phyloP scores from a whole-genome alignment of 2,329 filamentous ascomycete species.

The Arthrocladium fulminans region DNA sequence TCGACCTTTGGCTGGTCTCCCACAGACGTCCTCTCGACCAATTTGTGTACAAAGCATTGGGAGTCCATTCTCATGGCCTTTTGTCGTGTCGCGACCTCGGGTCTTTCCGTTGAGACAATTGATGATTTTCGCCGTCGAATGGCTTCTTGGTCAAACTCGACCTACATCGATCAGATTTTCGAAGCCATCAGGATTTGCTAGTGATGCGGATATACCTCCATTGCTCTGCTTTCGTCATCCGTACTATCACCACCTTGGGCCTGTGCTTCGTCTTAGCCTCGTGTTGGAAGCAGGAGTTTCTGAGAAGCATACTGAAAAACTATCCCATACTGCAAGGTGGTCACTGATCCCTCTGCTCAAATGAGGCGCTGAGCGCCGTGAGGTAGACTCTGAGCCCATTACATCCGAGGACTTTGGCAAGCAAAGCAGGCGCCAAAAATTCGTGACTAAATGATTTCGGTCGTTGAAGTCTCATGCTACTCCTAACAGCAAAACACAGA shows the following conservation, averaged over 20 bases:
- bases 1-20: conserved; percentile 18
- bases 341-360: conserved; percentile 19
- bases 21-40: conserved; percentile 39
- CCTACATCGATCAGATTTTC: conserved; percentile 31
- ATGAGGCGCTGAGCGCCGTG: conserved; percentile 11
- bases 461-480: too few relatives aligned
- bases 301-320: not conserved
- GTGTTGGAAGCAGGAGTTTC: not conserved
- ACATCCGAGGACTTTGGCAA: too few relatives aligned
- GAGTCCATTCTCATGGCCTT: conserved; percentile 38
- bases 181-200: not conserved
- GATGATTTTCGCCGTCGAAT: conserved; percentile 53
- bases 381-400: not conserved
- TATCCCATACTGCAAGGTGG: conserved; percentile 5
- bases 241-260: conserved; percentile 27
- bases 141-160: conserved; percentile 47
- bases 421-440: too few relatives aligned
- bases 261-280: conserved; percentile 15
- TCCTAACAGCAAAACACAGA: too few relatives aligned
- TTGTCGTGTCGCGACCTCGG: conserved; percentile 8
- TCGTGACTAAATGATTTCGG: too few relatives aligned
- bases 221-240: conserved; percentile 25
- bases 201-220: conserved; percentile 2
- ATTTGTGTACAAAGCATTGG: conserved; percentile 53
- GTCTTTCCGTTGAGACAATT: conserved; percentile 33